Conservation (phyloP, 208 protist genomes). For the Wallacemonas rigidus region DNA sequence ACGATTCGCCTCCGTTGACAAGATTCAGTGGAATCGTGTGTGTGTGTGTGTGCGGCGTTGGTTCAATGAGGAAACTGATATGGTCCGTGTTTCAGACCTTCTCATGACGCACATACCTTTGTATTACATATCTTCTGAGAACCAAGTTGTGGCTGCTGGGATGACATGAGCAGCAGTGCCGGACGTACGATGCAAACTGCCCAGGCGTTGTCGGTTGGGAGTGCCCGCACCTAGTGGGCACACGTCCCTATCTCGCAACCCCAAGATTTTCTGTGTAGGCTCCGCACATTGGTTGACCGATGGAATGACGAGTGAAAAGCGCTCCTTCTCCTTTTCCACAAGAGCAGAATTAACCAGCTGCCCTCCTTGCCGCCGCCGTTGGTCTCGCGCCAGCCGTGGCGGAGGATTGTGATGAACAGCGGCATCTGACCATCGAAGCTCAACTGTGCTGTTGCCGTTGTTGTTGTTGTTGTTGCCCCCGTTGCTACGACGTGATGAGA, state of each 20-base stretch:
- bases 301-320: conserved; percentile 49
- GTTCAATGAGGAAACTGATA: conserved; percentile 67
- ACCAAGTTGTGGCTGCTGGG: neutral
- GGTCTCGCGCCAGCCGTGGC: neutral
- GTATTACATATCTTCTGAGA: conserved; percentile 67
- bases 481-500: conserved; percentile 5
- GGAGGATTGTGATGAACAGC: conserved; percentile 7
- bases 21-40: too few relatives aligned
- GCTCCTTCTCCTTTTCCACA: conserved; percentile 39
- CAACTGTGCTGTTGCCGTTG: conserved; percentile 15
- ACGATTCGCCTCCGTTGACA: too few relatives aligned
- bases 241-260: conserved; percentile 33
- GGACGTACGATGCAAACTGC: too few relatives aligned
- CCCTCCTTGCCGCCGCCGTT: conserved; percentile 7
- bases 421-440: neutral
- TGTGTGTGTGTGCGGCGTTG: neutral
- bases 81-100: conserved; percentile 80
- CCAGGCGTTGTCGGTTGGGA: conserved; percentile 32
- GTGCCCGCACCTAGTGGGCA: conserved; percentile 6
- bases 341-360: conserved; percentile 56
- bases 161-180: too few relatives aligned
- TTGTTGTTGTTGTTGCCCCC: conserved; percentile 1
- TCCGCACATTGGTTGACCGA: neutral
- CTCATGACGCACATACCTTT: conserved; percentile 54
- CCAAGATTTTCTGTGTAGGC: conserved; percentile 13